Evolutionary conservation across 176 grass and related monocot species (phyloP).

Genomic region (Metroxylon sagu): DNA sequence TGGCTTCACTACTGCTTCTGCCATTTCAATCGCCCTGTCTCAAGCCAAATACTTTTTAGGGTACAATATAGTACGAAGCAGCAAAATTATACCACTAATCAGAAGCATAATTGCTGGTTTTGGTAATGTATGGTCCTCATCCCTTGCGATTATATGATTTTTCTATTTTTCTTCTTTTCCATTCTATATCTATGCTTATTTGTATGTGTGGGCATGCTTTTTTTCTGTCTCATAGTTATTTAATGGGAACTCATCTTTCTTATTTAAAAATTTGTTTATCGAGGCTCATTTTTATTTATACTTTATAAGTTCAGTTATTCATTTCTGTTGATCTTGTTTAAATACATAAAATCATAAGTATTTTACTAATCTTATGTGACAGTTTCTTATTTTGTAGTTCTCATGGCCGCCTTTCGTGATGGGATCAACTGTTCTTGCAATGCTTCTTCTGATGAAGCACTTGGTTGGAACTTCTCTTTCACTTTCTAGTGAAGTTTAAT

Average conservation of each 20-base stretch:
- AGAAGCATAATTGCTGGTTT: conserved; percentile 77
- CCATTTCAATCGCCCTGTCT: conserved; percentile 84
- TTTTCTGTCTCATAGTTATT: neutral
- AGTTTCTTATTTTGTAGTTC: conserved; percentile 54
- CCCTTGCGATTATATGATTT: conserved; percentile 8
- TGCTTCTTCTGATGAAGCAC: conserved; percentile 87
- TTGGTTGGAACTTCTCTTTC: conserved; percentile 28
- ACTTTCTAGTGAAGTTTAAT: neutral
- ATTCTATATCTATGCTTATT: too few species aligned
- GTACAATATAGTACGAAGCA: conserved; percentile 72
- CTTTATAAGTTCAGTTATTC: neutral
- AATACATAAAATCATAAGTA: neutral
- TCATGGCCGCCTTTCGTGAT: conserved; percentile 86
- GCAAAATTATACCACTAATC: conserved; percentile 86
- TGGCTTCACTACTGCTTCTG: conserved; percentile 93
- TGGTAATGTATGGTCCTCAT: conserved; percentile 47
- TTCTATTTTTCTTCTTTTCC: conserved; percentile 1
- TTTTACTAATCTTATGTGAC: neutral
- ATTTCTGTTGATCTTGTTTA: neutral
- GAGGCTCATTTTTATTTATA: too few species aligned
- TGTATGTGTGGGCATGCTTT: neutral
- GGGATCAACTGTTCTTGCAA: conserved; percentile 64
- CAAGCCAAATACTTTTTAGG: conserved; percentile 96
- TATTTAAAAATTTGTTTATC: too few species aligned
- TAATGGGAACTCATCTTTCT: too few species aligned